Percentiles rank a stretch among this genome's conserved stretches.
These are phyloP conservation scores for Perkinsus marinus DNA, from an alignment of 169 alveolate species.

Conservation along the genomic window DNA sequence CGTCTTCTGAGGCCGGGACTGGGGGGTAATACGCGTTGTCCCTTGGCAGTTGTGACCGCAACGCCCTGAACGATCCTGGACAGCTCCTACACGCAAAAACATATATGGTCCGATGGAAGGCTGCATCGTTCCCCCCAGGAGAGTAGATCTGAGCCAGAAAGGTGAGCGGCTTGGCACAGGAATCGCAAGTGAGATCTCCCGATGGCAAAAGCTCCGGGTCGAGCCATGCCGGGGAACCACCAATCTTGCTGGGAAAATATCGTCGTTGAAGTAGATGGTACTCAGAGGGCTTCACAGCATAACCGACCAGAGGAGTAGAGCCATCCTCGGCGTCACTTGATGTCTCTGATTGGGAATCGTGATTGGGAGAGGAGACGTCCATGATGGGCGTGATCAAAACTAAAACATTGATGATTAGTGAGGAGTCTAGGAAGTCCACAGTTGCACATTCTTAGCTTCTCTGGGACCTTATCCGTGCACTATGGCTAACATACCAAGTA, in stretches of 20 bases:
- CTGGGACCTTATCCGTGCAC: too few relatives aligned
- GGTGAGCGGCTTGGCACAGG: constrained; percentile 36
- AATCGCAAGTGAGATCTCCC: constrained; percentile 22
- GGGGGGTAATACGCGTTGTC: constrained; percentile 24
- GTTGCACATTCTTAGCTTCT: too few relatives aligned
- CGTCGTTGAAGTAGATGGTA: constrained; percentile 12
- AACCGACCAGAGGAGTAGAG: neutral
- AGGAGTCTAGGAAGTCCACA: too few relatives aligned
- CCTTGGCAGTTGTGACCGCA: constrained; percentile 50
- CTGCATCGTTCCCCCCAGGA: constrained; percentile 32
- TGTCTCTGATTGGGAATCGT: neutral
- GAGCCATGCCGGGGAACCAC: constrained; percentile 58
- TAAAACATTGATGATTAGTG: too few relatives aligned
- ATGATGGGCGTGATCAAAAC: neutral
- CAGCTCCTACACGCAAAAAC: constrained; percentile 46
- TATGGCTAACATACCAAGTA: too few relatives aligned
- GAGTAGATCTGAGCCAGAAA: constrained; percentile 50
- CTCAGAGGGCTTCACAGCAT: neutral
- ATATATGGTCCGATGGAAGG: constrained; percentile 46
- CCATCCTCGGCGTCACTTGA: neutral
- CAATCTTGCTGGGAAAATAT: constrained; percentile 46
- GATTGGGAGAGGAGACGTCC: neutral
- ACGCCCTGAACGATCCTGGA: constrained; percentile 38
- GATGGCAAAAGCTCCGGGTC: constrained; percentile 41
- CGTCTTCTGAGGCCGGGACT: neutral